Evolutionary conservation across 1,139 yeast species (phyloP).

Genomic region (Diutina mesorugosa): DNA sequence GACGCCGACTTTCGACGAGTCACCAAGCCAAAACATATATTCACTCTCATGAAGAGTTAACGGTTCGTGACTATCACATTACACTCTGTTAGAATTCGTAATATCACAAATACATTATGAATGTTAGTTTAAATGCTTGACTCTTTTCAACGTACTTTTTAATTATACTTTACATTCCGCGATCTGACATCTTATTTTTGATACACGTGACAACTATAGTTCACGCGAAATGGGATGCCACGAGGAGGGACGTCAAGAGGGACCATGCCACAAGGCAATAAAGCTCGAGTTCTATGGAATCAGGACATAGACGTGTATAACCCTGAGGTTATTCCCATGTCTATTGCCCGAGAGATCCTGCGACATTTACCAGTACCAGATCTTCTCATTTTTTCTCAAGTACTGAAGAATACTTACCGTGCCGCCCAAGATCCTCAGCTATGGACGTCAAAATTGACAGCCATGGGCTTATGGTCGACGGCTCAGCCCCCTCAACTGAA

Average conservation of each 20-base stretch:
- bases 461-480: conserved; percentile 36
- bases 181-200: no score
- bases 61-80: no score
- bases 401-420: conserved; percentile 24
- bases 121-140: no score
- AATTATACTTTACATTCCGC: no score
- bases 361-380: conserved; percentile 24
- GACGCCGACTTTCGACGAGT: background rate
- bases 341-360: conserved; percentile 25
- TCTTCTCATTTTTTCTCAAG: conserved; percentile 20
- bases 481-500: conserved; percentile 7
- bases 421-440: conserved; percentile 26
- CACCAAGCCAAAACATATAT: background rate
- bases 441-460: conserved; percentile 40
- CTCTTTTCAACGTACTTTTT: no score
- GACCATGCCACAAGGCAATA: conserved; percentile 5
- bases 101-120: no score
- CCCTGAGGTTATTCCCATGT: conserved; percentile 26
- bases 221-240: background rate
- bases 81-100: no score
- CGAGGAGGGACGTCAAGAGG: background rate
- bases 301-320: conserved; percentile 35
- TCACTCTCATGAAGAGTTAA: no score
- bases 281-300: conserved; percentile 39
- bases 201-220: background rate